Evolutionary conservation across 139 green algal genomes (phyloP).

Genomic region (Desmodesmus armatus): DNA sequence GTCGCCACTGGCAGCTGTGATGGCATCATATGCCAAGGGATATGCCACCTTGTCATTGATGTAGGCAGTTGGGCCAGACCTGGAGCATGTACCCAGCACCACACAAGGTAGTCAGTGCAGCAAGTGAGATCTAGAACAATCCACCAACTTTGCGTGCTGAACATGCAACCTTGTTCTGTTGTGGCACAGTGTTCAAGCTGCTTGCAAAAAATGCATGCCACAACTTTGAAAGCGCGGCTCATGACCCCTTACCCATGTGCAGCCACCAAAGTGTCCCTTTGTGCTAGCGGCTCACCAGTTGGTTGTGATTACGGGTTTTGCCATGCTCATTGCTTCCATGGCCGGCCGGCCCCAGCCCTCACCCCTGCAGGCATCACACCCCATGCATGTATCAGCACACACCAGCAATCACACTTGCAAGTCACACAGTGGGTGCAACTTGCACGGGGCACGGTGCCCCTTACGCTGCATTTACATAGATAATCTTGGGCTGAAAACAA

Average conservation of each 20-base stretch:
- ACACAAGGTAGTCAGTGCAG: not conserved
- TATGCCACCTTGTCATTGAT: constrained; percentile 59
- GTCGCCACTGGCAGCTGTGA: constrained; percentile 32
- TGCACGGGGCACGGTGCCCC: too few relatives aligned
- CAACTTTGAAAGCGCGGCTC: too few relatives aligned
- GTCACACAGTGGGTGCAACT: too few relatives aligned
- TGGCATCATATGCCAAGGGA: constrained; percentile 50
- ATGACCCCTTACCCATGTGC: too few relatives aligned
- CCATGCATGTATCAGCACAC: not conserved
- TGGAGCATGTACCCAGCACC: not conserved
- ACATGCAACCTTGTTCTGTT: too few relatives aligned
- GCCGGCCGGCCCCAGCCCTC: constrained; percentile 68
- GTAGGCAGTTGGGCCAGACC: constrained; percentile 68
- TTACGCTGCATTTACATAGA: too few relatives aligned
- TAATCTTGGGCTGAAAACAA: too few relatives aligned
- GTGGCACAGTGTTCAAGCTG: too few relatives aligned
- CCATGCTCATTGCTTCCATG: constrained; percentile 76
- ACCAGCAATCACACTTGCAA: not conserved
- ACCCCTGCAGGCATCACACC: constrained; percentile 25
- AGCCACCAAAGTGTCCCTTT: too few relatives aligned
- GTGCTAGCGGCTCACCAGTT: constrained; percentile 58
- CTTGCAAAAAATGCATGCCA: too few relatives aligned
- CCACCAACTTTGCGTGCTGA: too few relatives aligned
- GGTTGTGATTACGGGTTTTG: constrained; percentile 61
- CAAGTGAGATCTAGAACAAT: too few relatives aligned